phyloP scores from a whole-genome alignment of 2,329 filamentous ascomycete genomes.

The Ustulina deusta region DNA sequence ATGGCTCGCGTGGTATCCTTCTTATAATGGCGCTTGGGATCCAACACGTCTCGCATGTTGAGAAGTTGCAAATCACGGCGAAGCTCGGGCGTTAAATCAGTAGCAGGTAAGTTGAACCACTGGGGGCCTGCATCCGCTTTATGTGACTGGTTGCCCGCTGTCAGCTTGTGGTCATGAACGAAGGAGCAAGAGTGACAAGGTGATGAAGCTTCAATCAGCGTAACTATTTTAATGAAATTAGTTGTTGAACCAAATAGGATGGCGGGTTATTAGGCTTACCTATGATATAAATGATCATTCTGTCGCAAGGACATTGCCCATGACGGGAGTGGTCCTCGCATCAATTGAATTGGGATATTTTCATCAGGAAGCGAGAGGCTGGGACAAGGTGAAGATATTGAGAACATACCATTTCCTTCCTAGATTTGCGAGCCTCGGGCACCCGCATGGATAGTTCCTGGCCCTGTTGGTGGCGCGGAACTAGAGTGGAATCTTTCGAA shows the following conservation, averaged over 20 bases:
- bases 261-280: slow-evolving; percentile 25
- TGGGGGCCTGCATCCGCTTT: slow-evolving; percentile 76
- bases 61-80: slow-evolving; percentile 91
- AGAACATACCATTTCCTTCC: slow-evolving; percentile 50
- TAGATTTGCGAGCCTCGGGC: slow-evolving; percentile 46
- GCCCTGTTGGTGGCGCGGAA: slow-evolving; percentile 27
- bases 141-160: slow-evolving; percentile 45
- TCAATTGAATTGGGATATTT: slow-evolving; percentile 80
- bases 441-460: slow-evolving; percentile 47
- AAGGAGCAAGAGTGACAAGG: not conserved
- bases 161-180: slow-evolving; percentile 30
- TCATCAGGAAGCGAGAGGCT: slow-evolving; percentile 73
- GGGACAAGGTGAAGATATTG: slow-evolving; percentile 4
- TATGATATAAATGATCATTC: slow-evolving; percentile 59
- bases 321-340: slow-evolving; percentile 81
- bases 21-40: slow-evolving; percentile 84
- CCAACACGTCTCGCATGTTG: slow-evolving; percentile 76
- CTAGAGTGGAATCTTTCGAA: slow-evolving; percentile 31
- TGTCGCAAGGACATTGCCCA: slow-evolving; percentile 79
- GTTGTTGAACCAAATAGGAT: slow-evolving; percentile 4
- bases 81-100: slow-evolving; percentile 83
- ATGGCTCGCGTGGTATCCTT: slow-evolving; percentile 80
- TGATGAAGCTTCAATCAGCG: slow-evolving; percentile 65
- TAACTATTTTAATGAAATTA: slow-evolving; percentile 73
- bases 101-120: slow-evolving; percentile 91